These are phyloP conservation scores for Rhizophagus clarus DNA, from an alignment of 192 early-diverging fungal species.

Conservation along the genomic window DNA sequence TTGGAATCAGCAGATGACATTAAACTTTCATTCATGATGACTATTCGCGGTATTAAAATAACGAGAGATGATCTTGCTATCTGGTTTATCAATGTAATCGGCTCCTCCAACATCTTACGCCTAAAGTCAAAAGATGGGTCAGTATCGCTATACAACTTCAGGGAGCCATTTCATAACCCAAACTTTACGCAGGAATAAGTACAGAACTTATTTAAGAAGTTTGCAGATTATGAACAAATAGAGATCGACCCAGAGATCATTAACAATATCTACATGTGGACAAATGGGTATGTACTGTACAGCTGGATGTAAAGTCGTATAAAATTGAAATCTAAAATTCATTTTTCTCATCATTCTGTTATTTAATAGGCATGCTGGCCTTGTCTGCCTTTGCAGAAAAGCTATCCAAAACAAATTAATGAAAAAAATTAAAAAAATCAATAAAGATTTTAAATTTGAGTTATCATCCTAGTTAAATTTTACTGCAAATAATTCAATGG, in stretches of 20 bases:
- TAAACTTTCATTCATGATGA: neutral
- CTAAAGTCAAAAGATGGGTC: neutral
- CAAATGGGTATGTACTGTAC: slow-evolving; percentile 37
- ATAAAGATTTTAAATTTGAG: neutral
- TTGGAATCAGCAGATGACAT: slow-evolving; percentile 8
- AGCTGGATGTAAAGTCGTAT: neutral
- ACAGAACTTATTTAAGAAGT: slow-evolving; percentile 8
- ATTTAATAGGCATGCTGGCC: slow-evolving; percentile 21
- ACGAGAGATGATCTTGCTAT: neutral
- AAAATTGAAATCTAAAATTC: slow-evolving; percentile 13
- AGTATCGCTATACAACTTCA: slow-evolving; percentile 17
- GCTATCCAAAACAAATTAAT: neutral
- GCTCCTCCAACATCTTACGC: too few relatives aligned
- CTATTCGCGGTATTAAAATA: slow-evolving; percentile 19
- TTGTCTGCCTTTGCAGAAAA: slow-evolving; percentile 11
- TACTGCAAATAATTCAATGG: neutral
- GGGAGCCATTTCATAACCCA: slow-evolving; percentile 11
- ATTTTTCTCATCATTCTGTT: slow-evolving; percentile 13
- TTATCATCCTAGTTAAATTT: slow-evolving; percentile 5
- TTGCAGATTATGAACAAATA: neutral
- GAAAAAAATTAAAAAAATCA: neutral
- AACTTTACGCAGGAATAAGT: slow-evolving; percentile 18
- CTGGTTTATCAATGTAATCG: slow-evolving; percentile 1
- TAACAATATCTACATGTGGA: slow-evolving; percentile 31
- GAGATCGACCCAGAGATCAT: slow-evolving; percentile 32